These are phyloP conservation scores for Myriosclerotinia duriaeana DNA, from an alignment of 2,329 filamentous ascomycete genomes.

Conservation along the genomic window DNA sequence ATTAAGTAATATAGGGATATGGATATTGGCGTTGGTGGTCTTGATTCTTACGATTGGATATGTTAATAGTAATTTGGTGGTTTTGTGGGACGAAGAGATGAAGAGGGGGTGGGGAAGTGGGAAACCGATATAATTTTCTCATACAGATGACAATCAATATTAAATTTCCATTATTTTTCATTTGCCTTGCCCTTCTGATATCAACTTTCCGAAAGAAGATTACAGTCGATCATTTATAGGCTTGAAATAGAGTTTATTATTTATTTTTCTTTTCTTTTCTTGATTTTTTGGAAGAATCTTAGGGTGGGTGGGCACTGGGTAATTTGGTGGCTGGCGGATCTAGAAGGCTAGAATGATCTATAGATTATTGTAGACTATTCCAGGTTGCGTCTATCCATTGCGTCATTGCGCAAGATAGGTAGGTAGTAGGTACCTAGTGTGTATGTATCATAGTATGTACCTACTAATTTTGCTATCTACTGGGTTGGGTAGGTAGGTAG, in stretches of 20 bases:
- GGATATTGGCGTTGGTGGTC: slow-evolving; percentile 27
- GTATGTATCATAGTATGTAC: too few relatives aligned
- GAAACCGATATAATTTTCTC: neutral
- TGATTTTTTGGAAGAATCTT: neutral
- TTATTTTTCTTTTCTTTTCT: too few relatives aligned
- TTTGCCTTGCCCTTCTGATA: neutral
- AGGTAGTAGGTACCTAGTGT: too few relatives aligned
- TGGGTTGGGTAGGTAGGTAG: too few relatives aligned
- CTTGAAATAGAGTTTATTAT: neutral
- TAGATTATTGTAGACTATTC: too few relatives aligned
- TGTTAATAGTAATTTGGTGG: slow-evolving; percentile 29
- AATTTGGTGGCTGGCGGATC: neutral
- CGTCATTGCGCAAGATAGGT: too few relatives aligned
- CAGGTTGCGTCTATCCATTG: too few relatives aligned
- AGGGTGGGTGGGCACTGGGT: neutral
- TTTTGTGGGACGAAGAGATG: slow-evolving; percentile 31
- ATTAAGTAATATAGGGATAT: slow-evolving; percentile 31
- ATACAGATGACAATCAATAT: neutral
- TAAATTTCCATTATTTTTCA: neutral
- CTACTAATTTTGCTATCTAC: too few relatives aligned
- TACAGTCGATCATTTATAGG: neutral
- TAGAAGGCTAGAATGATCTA: neutral
- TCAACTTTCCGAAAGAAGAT: neutral
- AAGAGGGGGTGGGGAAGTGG: slow-evolving; percentile 32
- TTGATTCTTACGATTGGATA: slow-evolving; percentile 27